A percentile compares a stretch with the other conserved stretches of the same genome.
Evolutionary conservation across 345 rosid genomes (phyloP).

Genomic region (Combretum micranthum): DNA sequence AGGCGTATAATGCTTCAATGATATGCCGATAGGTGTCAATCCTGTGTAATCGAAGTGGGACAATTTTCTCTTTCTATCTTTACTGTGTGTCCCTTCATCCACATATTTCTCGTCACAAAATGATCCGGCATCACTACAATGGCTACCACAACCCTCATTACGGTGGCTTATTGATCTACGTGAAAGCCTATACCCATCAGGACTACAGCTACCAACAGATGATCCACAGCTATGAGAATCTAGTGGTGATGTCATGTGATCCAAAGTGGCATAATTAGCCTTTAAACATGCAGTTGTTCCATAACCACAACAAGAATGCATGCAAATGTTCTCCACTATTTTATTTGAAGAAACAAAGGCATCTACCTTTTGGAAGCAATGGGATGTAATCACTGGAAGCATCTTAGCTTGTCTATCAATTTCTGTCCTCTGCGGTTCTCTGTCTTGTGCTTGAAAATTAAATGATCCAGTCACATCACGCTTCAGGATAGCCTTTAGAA

Average conservation of each 20-base stretch:
- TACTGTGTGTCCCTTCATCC: background rate
- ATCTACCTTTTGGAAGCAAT: slow-evolving; percentile 16
- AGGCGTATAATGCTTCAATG: slow-evolving; percentile 15
- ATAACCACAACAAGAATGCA: slow-evolving; percentile 14
- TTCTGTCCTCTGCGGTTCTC: slow-evolving; percentile 12
- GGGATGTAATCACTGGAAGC: slow-evolving; percentile 7
- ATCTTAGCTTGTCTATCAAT: slow-evolving; percentile 3
- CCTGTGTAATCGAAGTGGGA: slow-evolving; percentile 1
- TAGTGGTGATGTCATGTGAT: background rate
- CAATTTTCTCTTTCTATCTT: slow-evolving; percentile 3
- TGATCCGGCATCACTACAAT: slow-evolving; percentile 14
- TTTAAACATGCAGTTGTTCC: slow-evolving; percentile 13
- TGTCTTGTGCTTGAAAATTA: slow-evolving; percentile 7
- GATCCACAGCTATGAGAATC: slow-evolving; percentile 20
- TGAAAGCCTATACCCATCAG: slow-evolving; percentile 1
- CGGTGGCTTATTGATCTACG: background rate
- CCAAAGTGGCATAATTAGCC: slow-evolving; percentile 5
- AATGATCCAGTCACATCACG: slow-evolving; percentile 3
- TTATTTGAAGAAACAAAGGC: slow-evolving; percentile 11
- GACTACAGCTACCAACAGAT: slow-evolving; percentile 36
- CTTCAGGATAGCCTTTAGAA: slow-evolving; percentile 9
- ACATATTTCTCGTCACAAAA: slow-evolving; percentile 2
- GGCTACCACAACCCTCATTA: background rate
- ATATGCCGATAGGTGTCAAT: slow-evolving; percentile 14
- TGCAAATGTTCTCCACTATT: slow-evolving; percentile 13